Evolutionary conservation across 2,329 filamentous ascomycete species (phyloP).

Genomic region (Talaromyces marneffei): DNA sequence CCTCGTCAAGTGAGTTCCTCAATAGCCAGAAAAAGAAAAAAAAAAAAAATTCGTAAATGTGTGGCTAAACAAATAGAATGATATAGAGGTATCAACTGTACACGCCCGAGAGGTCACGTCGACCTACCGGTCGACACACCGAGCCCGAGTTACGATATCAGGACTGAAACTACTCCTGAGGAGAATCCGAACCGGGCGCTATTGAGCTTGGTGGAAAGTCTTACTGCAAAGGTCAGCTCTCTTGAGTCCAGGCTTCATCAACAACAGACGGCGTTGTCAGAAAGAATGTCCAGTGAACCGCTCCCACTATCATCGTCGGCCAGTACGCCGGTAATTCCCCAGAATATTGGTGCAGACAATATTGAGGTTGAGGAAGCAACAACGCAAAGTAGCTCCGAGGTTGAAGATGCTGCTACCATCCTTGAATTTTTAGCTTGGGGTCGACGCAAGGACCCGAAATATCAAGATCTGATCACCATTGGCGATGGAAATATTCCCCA

Average conservation of each 20-base stretch:
- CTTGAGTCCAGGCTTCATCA: background rate
- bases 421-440: constrained; percentile 46
- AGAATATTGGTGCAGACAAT: background rate
- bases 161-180: background rate
- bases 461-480: background rate
- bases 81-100: constrained; percentile 1
- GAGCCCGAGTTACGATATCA: background rate
- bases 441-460: constrained; percentile 34
- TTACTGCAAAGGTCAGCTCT: background rate
- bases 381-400: constrained; percentile 17
- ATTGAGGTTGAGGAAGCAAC: background rate
- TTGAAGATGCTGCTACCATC: constrained; percentile 40
- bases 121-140: background rate
- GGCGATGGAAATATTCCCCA: background rate
- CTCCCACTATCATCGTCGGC: background rate
- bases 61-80: background rate
- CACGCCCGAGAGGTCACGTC: background rate
- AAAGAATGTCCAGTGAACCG: constrained; percentile 1
- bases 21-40: no score
- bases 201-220: constrained; percentile 1
- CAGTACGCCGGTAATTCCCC: background rate
- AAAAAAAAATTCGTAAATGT: background rate
- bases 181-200: background rate
- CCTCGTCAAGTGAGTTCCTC: constrained; percentile 2
- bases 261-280: background rate